A percentile compares a stretch with the other conserved stretches of the same genome.
These are phyloP conservation scores for Fusarium sp. DNA, from an alignment of 2,329 filamentous ascomycete species.

Conservation along the genomic window DNA sequence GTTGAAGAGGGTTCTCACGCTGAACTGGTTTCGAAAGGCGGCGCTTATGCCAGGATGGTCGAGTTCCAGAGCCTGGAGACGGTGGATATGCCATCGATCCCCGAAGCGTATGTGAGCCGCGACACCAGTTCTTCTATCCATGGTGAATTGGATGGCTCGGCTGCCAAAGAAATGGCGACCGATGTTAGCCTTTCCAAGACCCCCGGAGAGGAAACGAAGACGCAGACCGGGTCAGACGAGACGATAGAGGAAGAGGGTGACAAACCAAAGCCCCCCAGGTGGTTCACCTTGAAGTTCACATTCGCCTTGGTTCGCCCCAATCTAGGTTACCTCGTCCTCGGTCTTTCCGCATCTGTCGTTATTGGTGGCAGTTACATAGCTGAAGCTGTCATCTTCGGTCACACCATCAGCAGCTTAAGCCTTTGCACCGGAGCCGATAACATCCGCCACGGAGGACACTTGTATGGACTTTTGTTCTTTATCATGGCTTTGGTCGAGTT, in stretches of 20 bases:
- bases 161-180: background rate
- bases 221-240: background rate
- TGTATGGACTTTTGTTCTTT: constrained; percentile 66
- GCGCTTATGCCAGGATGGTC: constrained; percentile 65
- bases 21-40: constrained; percentile 62
- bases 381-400: constrained; percentile 64
- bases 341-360: constrained; percentile 51
- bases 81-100: background rate
- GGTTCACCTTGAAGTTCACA: constrained; percentile 7
- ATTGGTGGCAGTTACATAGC: constrained; percentile 64
- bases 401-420: constrained; percentile 54
- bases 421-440: constrained; percentile 37
- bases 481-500: constrained; percentile 59
- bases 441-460: constrained; percentile 53
- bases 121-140: background rate
- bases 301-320: constrained; percentile 52
- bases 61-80: background rate
- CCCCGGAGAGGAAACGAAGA: background rate
- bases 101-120: background rate
- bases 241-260: background rate
- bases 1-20: constrained; percentile 73
- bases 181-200: background rate
- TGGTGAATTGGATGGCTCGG: background rate
- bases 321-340: background rate
- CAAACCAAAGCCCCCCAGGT: background rate